Base-by-base conservation (phyloP, 352 stramenopile genomes). In the Hyaloperonospora arabidopsidis region DNA sequence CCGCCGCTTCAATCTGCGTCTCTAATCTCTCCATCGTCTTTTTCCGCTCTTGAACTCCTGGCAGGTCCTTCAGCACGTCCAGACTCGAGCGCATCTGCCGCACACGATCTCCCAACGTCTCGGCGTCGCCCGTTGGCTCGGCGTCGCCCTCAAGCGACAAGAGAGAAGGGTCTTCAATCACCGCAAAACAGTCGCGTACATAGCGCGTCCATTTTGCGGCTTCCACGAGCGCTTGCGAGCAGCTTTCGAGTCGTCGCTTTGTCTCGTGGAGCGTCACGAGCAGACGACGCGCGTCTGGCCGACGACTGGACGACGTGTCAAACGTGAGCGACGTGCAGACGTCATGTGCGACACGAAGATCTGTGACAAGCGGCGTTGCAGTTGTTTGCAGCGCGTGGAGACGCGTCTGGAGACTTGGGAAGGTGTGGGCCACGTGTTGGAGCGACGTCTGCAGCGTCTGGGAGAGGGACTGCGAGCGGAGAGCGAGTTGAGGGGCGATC, bases 241-340 rank as follows among this genome's bases (percentile, higher is more conserved):
- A 90, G 39, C 71, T 65, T 39, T 83, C 63, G 10, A 90, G 62
- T 23, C 74, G 70, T 52, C 76, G 52, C 45, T 88, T 88, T 51
- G 79, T 70, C 36, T 86, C 75, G 60, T 90, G 75, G 29, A 90
- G 74, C 51, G 65, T 73, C 49, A 82, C 68, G n/a, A 87, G 62
- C 10, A 83, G 63, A 47, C 69, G 57, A 46, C 86, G 66, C 46
- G 79, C 79, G 25, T 62, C 41, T 14, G 43, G 39, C 11, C 25
- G 34, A 11, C 45, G 3, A 15, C 36, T 14, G 32, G 43, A 45
- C 19, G 52, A 34, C 7, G 39, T n/a, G 10, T 40, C 11, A 22
- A 47, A 52, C 1, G 45, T 41, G 1, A 43, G 59, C 7, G 36
- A 47, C 25, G 50, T 57, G 5, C 73, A 68, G 32, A 65, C 59